Conservation (phyloP, 1,139 yeast species). For the Candida mesenterica region DNA sequence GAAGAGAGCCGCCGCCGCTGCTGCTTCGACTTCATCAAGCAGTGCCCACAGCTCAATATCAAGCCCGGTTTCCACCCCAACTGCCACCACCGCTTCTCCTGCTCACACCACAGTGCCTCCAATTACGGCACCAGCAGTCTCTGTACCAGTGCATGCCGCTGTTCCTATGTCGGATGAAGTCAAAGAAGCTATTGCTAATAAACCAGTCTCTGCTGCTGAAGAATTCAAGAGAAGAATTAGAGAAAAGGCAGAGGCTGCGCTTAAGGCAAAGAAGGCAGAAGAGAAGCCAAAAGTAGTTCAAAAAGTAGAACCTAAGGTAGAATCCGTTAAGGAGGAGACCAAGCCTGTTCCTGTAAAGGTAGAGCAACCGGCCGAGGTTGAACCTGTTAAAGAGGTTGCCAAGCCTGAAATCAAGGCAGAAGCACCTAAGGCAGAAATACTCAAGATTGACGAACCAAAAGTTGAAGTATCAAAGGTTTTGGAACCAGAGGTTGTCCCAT, state of each 20-base stretch:
- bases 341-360: conserved; percentile 8
- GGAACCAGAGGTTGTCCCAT: conserved; percentile 13
- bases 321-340: conserved; percentile 8
- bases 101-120: conserved; percentile 14
- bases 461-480: conserved; percentile 14
- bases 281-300: conserved; percentile 6
- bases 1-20: conserved; percentile 21
- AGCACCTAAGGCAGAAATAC: conserved; percentile 8
- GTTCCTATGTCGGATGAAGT: conserved; percentile 9
- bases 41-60: conserved; percentile 13
- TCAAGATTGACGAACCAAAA: conserved; percentile 14
- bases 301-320: conserved; percentile 5
- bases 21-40: conserved; percentile 15
- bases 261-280: conserved; percentile 10
- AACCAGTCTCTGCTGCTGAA: conserved; percentile 18
- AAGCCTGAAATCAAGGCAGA: conserved; percentile 7
- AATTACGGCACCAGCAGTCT: conserved; percentile 15
- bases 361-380: conserved; percentile 8
- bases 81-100: conserved; percentile 11
- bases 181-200: not conserved
- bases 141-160: conserved; percentile 16
- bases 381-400: conserved; percentile 8
- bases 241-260: conserved; percentile 23
- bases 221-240: conserved; percentile 24
- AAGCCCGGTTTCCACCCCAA: conserved; percentile 13